phyloP scores from a whole-genome alignment of 768 basidiomycete genomes.

The Suillus spraguei region DNA sequence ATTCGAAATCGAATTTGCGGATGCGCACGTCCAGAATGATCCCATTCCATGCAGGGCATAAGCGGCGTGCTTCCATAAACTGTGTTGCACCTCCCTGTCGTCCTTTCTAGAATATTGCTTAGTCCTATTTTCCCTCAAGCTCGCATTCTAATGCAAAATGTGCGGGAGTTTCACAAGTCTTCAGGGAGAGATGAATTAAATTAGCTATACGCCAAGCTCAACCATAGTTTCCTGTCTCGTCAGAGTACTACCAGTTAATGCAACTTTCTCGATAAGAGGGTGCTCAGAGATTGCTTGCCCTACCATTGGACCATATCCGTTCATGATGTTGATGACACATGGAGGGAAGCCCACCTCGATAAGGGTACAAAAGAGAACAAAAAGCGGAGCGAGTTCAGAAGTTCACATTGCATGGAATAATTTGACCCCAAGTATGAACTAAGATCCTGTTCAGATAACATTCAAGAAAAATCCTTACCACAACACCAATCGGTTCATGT shows the following conservation, averaged over 20 bases:
- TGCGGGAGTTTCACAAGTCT: no score
- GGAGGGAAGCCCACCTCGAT: conserved; percentile 75
- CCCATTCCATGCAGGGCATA: no score
- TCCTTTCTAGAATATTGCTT: no score
- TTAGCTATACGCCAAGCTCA: conserved; percentile 46
- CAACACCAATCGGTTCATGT: conserved; percentile 63
- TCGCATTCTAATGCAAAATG: no score
- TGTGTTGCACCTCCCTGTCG: no score
- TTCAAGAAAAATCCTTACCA: conserved; percentile 23
- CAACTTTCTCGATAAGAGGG: conserved; percentile 67
- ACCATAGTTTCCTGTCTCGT: conserved; percentile 80
- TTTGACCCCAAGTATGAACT: conserved; percentile 39
- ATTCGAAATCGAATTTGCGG: no score
- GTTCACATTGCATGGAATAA: conserved; percentile 66
- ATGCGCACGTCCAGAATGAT: no score
- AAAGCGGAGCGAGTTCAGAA: conserved; percentile 78
- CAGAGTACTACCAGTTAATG: conserved; percentile 85
- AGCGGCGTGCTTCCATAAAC: no score
- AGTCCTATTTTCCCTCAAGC: no score
- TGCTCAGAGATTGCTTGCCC: conserved; percentile 73
- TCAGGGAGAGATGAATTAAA: no score
- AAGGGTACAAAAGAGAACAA: conserved; percentile 51
- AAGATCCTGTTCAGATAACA: conserved; percentile 24
- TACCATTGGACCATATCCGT: conserved; percentile 69
- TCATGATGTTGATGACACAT: conserved; percentile 77